phyloP scores from a whole-genome alignment of 768 basidiomycete species.

The Tricholoma saponaceum region DNA sequence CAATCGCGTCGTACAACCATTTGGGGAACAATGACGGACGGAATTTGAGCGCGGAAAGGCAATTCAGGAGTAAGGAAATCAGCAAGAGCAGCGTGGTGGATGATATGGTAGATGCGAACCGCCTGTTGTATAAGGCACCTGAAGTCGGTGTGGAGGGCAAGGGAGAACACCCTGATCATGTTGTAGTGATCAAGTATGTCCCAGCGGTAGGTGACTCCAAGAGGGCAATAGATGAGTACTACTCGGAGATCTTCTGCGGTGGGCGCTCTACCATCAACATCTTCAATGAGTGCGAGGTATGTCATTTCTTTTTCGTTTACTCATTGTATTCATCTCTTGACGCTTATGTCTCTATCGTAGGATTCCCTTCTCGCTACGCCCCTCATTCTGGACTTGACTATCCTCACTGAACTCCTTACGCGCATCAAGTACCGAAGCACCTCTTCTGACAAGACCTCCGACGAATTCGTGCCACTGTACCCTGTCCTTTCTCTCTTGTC shows the following conservation, averaged over 20 bases:
- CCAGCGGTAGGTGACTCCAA: slow-evolving; percentile 97
- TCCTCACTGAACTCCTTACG: slow-evolving; percentile 91
- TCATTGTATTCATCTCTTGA: not conserved
- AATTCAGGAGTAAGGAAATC: slow-evolving; percentile 99
- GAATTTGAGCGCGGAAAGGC: slow-evolving; percentile 84
- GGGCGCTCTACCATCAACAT: slow-evolving; percentile 92
- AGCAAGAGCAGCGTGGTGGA: slow-evolving; percentile 96
- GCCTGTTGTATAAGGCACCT: slow-evolving; percentile 84
- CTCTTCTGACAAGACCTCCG: slow-evolving; percentile 20
- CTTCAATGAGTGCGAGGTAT: slow-evolving; percentile 95
- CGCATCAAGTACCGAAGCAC: slow-evolving; percentile 83
- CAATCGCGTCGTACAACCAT: slow-evolving; percentile 98
- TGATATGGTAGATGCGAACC: slow-evolving; percentile 95
- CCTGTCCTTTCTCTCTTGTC: slow-evolving; percentile 88
- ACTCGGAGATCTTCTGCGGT: slow-evolving; percentile 96
- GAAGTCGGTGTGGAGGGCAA: slow-evolving; percentile 56
- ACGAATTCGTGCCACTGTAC: slow-evolving; percentile 82
- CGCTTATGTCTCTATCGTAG: slow-evolving; percentile 28
- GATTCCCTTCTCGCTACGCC: slow-evolving; percentile 96
- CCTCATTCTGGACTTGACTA: slow-evolving; percentile 89
- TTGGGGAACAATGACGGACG: slow-evolving; percentile 97
- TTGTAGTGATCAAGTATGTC: slow-evolving; percentile 96
- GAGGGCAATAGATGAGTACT: slow-evolving; percentile 99
- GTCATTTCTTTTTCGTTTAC: not conserved
- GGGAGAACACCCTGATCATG: slow-evolving; percentile 97